Base-by-base conservation (phyloP, 768 basidiomycete species). In the Cystofilobasidium bisporidii region DNA sequence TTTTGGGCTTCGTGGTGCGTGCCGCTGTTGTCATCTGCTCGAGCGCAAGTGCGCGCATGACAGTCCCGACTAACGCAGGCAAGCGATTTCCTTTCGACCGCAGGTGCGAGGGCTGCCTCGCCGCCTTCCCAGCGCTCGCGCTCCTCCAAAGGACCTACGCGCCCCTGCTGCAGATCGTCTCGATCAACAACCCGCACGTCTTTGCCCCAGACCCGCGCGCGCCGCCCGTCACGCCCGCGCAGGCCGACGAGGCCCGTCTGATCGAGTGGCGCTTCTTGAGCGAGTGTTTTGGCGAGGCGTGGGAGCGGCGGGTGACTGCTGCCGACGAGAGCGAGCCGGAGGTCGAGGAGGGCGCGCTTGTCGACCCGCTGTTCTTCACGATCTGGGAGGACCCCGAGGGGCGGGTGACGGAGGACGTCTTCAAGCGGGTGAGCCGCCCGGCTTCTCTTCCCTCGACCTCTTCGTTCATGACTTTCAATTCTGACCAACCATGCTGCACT, bases 341-440 rank as follows among this genome's bases (percentile, higher is more conserved):
- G 58, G 33, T 9, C 30, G 40, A 22, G 6, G 24, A 59, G n/a
- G 40, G 6, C 12, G 18, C 11, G 4, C 18, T 56, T 4, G 53
- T 56, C 18, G 53, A 56, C n/a, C 53, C 53, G 53, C 30, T 56
- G 9, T 20, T 26, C 1, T 64, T 57, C 20, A 20, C 24, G 12
- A 53, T 64, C 36, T 64, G 53, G 53, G 63, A 64, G 18, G 63
- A 64, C n/a, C n/a, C 50, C 17, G 63, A 57, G 24, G 40, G 55
- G 12, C 14, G 24, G 15, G 63, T 64, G 36, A 64, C 63, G 28
- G 53, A 64, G n/a, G 63, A 55, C 41, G 41, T 61, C 11, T 59
- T 64, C n/a, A 53, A 36, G 24, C 10, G 33, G 22, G 53, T 53
- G 15, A 14, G 32, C n/a, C n/a, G n/a, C n/a, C n/a, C n/a, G n/a